Percentiles rank a stretch among this genome's conserved stretches.
Conservation (phyloP, 2,329 filamentous ascomycete genomes). For the Fusarium sp. region DNA sequence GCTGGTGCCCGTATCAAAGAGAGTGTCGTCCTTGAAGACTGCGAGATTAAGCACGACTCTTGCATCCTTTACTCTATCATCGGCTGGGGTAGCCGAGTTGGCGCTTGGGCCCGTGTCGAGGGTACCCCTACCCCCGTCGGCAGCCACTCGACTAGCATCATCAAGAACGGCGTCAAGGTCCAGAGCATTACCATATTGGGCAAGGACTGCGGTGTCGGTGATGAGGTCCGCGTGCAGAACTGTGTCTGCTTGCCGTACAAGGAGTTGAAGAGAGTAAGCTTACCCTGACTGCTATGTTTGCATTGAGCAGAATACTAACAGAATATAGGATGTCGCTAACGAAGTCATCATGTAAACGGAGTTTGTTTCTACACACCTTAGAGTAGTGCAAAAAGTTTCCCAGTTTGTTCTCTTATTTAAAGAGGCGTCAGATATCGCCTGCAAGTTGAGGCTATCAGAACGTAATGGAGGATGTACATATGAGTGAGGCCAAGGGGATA, state of each 20-base stretch:
- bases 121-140: conserved; percentile 89
- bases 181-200: conserved; percentile 98
- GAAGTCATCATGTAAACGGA: conserved; percentile 87
- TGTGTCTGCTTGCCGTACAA: conserved; percentile 98
- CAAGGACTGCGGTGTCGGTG: conserved; percentile 94
- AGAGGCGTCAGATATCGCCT: conserved; percentile 21
- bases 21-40: conserved; percentile 93
- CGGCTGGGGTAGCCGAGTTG: conserved; percentile 95
- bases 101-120: conserved; percentile 98
- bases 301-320: conserved; percentile 47
- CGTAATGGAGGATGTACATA: conserved; percentile 43
- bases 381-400: conserved; percentile 32
- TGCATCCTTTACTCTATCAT: conserved; percentile 97
- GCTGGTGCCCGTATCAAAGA: conserved; percentile 95
- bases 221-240: conserved; percentile 97
- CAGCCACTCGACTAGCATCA: conserved; percentile 92
- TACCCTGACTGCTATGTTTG: neutral
- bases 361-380: conserved; percentile 18
- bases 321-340: conserved; percentile 80
- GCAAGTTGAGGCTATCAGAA: conserved; percentile 20
- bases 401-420: conserved; percentile 13
- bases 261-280: conserved; percentile 91
- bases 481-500: conserved; percentile 23
- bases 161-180: conserved; percentile 98
- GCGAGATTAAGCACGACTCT: conserved; percentile 96